phyloP scores from a whole-genome alignment of 1,284 basidiomycete genomes.

The Marasmius fiardii region DNA sequence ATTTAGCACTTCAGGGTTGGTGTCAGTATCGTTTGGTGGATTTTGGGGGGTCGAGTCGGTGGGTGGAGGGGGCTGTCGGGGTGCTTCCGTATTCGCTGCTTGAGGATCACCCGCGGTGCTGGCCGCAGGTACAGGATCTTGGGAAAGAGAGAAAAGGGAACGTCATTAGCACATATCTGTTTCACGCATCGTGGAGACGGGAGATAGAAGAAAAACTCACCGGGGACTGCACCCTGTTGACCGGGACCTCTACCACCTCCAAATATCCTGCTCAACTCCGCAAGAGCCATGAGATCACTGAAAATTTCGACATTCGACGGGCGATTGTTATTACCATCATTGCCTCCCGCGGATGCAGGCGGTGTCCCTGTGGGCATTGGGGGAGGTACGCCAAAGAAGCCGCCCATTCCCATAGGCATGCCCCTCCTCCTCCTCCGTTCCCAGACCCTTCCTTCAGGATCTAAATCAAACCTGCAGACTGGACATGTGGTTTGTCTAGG shows the following conservation, averaged over 20 bases:
- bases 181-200: not conserved
- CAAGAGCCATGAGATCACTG: not conserved
- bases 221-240: not conserved
- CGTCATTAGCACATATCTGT: not conserved
- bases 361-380: not conserved
- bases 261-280: not conserved
- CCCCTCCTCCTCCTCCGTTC: not conserved
- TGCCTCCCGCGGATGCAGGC: not conserved
- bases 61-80: no score
- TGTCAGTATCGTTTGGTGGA: no score
- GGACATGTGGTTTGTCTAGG: constrained; percentile 77
- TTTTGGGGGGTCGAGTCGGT: no score
- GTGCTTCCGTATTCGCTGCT: not conserved
- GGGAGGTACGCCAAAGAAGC: constrained; percentile 23
- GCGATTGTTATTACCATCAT: not conserved
- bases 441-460: constrained; percentile 44
- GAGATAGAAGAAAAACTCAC: not conserved
- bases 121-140: not conserved
- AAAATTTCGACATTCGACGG: not conserved
- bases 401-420: not conserved
- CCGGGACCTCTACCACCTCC: not conserved
- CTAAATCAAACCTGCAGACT: constrained; percentile 75
- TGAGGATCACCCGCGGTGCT: not conserved
- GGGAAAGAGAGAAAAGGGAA: not conserved
- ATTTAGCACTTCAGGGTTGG: no score